Conservation (phyloP, 441 rosid species). For the Brassica hybrid region DNA sequence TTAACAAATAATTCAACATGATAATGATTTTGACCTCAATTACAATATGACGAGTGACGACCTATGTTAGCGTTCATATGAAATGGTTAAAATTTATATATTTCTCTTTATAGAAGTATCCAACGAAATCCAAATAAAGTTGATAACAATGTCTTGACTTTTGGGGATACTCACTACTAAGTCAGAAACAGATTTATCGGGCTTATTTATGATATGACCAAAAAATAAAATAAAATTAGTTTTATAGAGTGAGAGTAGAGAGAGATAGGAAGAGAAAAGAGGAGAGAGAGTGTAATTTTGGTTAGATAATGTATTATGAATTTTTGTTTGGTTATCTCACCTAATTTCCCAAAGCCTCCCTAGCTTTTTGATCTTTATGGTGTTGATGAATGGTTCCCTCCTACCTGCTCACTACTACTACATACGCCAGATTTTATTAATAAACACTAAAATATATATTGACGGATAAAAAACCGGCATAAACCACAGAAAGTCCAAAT, state of each 20-base stretch:
- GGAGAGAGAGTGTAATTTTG: too few relatives aligned
- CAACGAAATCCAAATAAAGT: conserved; percentile 36
- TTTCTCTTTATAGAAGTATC: not conserved
- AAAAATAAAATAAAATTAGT: too few relatives aligned
- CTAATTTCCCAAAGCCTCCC: not conserved
- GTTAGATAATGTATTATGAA: too few relatives aligned
- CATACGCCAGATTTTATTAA: not conserved
- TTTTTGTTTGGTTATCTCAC: too few relatives aligned
- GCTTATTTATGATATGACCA: too few relatives aligned
- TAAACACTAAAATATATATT: not conserved
- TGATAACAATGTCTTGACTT: conserved; percentile 37
- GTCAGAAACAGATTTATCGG: conserved; percentile 11
- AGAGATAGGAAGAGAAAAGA: too few relatives aligned
- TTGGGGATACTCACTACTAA: conserved; percentile 9
- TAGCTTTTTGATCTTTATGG: conserved; percentile 28
- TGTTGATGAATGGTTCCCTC: conserved; percentile 13
- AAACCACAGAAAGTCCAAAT: not conserved
- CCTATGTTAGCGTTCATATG: conserved; percentile 4
- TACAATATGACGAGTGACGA: conserved; percentile 13
- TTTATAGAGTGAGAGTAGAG: too few relatives aligned
- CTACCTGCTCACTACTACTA: not conserved
- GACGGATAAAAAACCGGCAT: not conserved
- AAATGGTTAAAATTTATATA: not conserved
- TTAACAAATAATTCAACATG: conserved; percentile 19
- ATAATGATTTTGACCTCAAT: conserved; percentile 29